Evolutionary conservation across 805 yeast genomes (phyloP), one percentile per base, ranked within the genome.

Genomic region (Wickerhamiella cacticola): DNA sequence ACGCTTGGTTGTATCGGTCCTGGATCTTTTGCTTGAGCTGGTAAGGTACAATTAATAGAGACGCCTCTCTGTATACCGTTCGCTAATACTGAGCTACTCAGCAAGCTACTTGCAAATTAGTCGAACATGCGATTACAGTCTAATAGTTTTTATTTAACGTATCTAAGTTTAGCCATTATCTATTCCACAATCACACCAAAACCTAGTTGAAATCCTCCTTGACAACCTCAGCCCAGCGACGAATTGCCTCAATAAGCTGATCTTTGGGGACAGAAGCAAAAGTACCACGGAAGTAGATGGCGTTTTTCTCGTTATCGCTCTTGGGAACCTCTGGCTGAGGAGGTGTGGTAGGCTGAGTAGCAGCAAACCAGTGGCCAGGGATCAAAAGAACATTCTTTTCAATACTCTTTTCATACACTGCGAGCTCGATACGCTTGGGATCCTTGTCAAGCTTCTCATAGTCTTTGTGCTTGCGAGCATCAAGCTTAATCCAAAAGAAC

Each of bases 401-500:
- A 25, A 68, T 51, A 5, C 60, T 61, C 36, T 51, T 49, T 46
- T 63, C 57, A 57, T 63, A 68, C 25, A 68, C 33, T 39, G 53
- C 53, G 38, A 40, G 50, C 58, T 68, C 72, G 34, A 67, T 52
- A 25, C 50, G 55, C 21, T 48, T 52, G 19, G 61, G 53, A 43
- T 62, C 63, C 7, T 52, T 45, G 38, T 41, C 51, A 50, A 49
- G 51, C 54, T 56, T 57, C 25, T 50, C 55, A 56, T 64, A 75
- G 54, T 68, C 66, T 43, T 77, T 76, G 63, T 73, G 78, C 47
- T 57, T 58, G 61, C 67, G 55, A 50, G 77, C 74, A 57, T 80
- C 81, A 41, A 75, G 60, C 56, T 69, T 69, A 53, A 71, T 60
- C 58, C 75, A 73, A 65, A 68, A 69, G 58, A 73, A 70, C 75